These are phyloP conservation scores for Singerocomus rubriflavus DNA, from an alignment of 1,284 basidiomycete genomes.

Conservation along the genomic window DNA sequence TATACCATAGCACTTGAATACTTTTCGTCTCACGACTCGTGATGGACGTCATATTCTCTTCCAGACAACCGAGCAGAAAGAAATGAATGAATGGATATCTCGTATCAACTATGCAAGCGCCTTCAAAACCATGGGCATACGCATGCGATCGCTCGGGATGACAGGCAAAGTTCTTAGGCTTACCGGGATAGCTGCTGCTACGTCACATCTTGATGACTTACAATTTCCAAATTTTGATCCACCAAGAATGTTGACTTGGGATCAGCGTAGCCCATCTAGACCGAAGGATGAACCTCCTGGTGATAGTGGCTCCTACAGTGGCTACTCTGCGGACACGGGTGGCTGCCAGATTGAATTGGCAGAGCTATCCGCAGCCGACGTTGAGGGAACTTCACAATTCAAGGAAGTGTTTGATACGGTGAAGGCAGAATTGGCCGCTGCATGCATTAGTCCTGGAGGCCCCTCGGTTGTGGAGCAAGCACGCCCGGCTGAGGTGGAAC, in stretches of 20 bases:
- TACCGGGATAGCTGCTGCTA: constrained; percentile 80
- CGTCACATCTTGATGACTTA: constrained; percentile 71
- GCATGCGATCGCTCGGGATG: constrained; percentile 75
- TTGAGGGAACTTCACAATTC: constrained; percentile 59
- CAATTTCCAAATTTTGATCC: constrained; percentile 36
- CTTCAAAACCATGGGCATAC: constrained; percentile 85
- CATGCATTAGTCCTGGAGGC: constrained; percentile 28
- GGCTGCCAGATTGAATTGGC: constrained; percentile 37
- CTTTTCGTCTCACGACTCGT: constrained; percentile 77
- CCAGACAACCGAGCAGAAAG: constrained; percentile 67
- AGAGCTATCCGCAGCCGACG: constrained; percentile 45
- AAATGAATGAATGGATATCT: constrained; percentile 91
- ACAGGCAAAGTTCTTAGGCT: constrained; percentile 68
- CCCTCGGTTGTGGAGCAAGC: constrained; percentile 6
- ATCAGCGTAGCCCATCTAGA: constrained; percentile 32
- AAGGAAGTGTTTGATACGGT: constrained; percentile 84
- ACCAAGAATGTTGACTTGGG: constrained; percentile 46
- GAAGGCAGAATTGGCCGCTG: constrained; percentile 74
- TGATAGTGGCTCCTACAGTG: constrained; percentile 19
- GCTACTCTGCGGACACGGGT: constrained; percentile 28
- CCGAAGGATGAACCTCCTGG: constrained; percentile 5
- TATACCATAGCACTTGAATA: constrained; percentile 55
- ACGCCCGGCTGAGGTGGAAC: constrained; percentile 4
- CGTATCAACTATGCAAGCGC: constrained; percentile 93
- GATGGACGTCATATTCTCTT: constrained; percentile 82